These are phyloP conservation scores for Erodium chrysanthum DNA, from an alignment of 441 rosid genomes.

Conservation along the genomic window DNA sequence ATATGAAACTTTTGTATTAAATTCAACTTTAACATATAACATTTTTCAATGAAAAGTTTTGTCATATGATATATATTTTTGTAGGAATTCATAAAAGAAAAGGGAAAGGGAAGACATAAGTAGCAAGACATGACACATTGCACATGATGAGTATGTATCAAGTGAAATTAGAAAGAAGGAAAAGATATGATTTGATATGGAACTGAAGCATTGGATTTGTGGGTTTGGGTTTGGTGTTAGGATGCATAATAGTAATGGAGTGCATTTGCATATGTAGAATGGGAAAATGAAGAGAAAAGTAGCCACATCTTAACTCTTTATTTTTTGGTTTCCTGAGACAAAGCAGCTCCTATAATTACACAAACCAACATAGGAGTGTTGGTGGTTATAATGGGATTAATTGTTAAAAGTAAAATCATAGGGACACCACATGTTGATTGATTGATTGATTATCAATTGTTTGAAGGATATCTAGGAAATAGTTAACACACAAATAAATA, in stretches of 20 bases:
- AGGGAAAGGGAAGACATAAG: background rate
- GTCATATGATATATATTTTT: background rate
- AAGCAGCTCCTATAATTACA: background rate
- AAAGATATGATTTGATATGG: background rate
- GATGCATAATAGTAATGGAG: background rate
- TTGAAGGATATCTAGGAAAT: background rate
- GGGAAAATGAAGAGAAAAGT: too few species aligned
- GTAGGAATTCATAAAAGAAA: background rate
- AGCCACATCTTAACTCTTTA: background rate
- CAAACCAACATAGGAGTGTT: background rate
- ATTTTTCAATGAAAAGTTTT: too few species aligned
- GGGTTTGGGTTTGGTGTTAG: background rate
- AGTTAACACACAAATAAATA: background rate
- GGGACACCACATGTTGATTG: background rate
- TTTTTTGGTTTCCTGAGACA: background rate
- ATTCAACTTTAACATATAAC: too few species aligned
- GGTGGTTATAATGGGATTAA: background rate
- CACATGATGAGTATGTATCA: constrained; percentile 1
- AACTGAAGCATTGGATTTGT: background rate
- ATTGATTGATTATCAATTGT: background rate
- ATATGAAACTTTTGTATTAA: too few species aligned
- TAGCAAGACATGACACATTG: background rate
- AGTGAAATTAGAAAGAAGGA: background rate
- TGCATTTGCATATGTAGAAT: background rate
- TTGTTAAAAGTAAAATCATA: background rate